Percentiles rank a stretch among this genome's conserved stretches.
Evolutionary conservation across 2,329 filamentous ascomycete species (phyloP).

Genomic region (Tolypocladium nubicola): DNA sequence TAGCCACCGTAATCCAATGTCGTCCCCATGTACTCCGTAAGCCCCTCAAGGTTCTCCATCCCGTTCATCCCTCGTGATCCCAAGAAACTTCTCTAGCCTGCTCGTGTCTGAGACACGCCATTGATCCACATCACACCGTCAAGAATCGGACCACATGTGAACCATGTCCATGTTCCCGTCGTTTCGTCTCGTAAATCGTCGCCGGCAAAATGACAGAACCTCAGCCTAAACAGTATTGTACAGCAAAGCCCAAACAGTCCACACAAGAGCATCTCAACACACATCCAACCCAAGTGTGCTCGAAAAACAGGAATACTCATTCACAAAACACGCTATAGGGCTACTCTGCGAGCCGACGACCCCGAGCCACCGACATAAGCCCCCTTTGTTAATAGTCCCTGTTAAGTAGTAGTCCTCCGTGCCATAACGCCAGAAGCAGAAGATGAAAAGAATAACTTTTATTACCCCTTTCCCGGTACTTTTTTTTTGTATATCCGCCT

Average conservation of each 20-base stretch:
- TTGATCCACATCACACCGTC: neutral
- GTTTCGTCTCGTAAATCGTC: neutral
- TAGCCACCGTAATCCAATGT: neutral
- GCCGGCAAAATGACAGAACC: neutral
- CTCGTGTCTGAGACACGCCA: neutral
- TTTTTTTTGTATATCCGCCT: neutral
- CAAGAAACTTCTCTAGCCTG: neutral
- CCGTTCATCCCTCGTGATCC: neutral
- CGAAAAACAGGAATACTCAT: neutral
- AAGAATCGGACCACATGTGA: neutral
- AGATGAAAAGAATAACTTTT: neutral
- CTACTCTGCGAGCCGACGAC: neutral
- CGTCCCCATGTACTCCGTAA: neutral
- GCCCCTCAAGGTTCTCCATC: neutral
- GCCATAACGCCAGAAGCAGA: neutral
- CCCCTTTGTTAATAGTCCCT: neutral
- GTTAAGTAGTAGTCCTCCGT: neutral
- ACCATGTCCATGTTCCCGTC: neutral
- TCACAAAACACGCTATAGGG: slow-evolving; percentile 1
- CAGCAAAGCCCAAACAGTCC: neutral
- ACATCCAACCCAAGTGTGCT: neutral
- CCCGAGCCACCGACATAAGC: neutral
- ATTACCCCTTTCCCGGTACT: neutral
- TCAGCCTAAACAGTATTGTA: neutral
- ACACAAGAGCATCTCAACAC: neutral